These are phyloP conservation scores for Serendipita sp. DNA, from an alignment of 768 basidiomycete species.

Conservation along the genomic window DNA sequence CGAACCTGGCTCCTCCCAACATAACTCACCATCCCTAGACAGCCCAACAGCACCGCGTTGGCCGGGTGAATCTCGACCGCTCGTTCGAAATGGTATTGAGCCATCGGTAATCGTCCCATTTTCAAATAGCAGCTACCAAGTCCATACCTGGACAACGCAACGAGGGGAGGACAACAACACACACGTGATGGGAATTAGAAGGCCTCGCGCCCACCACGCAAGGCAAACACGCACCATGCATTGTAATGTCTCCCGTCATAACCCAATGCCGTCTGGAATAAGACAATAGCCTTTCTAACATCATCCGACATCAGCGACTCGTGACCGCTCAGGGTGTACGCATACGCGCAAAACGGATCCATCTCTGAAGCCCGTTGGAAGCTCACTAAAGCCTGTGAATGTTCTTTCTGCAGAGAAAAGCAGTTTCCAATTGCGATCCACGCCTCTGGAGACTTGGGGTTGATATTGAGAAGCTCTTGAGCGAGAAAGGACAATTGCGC, in stretches of 20 bases:
- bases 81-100: constrained; percentile 92
- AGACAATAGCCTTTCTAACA: constrained; percentile 76
- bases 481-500: constrained; percentile 83
- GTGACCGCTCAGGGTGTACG: constrained; percentile 91
- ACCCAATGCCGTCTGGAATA: constrained; percentile 84
- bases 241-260: constrained; percentile 91
- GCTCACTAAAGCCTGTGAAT: constrained; percentile 82
- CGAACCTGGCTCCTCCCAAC: no score
- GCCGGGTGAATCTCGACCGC: constrained; percentile 85
- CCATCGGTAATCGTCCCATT: constrained; percentile 82
- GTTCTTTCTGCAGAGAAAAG: constrained; percentile 90
- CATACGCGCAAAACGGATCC: constrained; percentile 84
- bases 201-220: constrained; percentile 11
- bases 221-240: constrained; percentile 62
- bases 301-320: constrained; percentile 89
- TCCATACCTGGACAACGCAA: constrained; percentile 64
- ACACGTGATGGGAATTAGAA: constrained; percentile 19
- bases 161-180: constrained; percentile 19
- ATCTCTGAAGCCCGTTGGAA: constrained; percentile 83
- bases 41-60: constrained; percentile 91
- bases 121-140: constrained; percentile 91
- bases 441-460: constrained; percentile 67
- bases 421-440: constrained; percentile 97
- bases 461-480: constrained; percentile 76
- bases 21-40: constrained; percentile 91